Evolutionary conservation across 202 grass and related monocot genomes (phyloP).

Genomic region (Carex sylvatica): DNA sequence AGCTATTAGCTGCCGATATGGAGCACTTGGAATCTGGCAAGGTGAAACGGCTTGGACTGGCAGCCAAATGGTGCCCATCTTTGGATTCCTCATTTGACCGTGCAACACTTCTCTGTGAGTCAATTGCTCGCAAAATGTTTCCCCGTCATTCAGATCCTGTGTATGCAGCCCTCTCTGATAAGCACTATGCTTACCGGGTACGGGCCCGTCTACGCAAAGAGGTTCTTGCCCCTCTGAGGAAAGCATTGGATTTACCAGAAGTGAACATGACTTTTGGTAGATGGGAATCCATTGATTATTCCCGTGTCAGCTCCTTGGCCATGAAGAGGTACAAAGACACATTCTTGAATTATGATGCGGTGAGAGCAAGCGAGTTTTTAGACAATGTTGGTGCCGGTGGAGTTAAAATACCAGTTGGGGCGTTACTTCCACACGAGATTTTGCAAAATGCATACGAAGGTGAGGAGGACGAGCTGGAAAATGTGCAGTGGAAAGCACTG

Average conservation of each 20-base stretch:
- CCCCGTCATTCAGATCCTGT: conserved; percentile 24
- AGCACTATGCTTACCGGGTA: conserved; percentile 53
- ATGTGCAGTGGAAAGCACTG: conserved; percentile 37
- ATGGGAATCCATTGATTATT: conserved; percentile 38
- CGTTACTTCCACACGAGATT: conserved; percentile 43
- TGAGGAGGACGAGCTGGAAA: conserved; percentile 33
- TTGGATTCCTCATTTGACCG: conserved; percentile 41
- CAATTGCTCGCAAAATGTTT: conserved; percentile 35
- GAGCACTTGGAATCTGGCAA: conserved; percentile 4
- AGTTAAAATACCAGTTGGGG: conserved; percentile 36
- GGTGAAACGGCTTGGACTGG: conserved; percentile 20
- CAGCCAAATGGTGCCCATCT: conserved; percentile 51
- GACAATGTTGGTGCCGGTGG: not conserved
- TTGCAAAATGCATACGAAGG: conserved; percentile 12
- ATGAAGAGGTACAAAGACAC: conserved; percentile 22
- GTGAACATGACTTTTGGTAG: conserved; percentile 34
- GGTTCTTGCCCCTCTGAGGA: conserved; percentile 41
- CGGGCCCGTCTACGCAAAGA: conserved; percentile 39
- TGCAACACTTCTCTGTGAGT: conserved; percentile 42
- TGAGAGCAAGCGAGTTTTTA: not conserved
- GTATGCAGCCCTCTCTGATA: conserved; percentile 34
- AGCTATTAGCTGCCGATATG: conserved; percentile 35
- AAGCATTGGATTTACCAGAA: conserved; percentile 49
- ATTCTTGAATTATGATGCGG: not conserved
- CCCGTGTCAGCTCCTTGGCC: conserved; percentile 22